phyloP scores from a whole-genome alignment of 805 yeast genomes.

The Metschnikowia koreensis region DNA sequence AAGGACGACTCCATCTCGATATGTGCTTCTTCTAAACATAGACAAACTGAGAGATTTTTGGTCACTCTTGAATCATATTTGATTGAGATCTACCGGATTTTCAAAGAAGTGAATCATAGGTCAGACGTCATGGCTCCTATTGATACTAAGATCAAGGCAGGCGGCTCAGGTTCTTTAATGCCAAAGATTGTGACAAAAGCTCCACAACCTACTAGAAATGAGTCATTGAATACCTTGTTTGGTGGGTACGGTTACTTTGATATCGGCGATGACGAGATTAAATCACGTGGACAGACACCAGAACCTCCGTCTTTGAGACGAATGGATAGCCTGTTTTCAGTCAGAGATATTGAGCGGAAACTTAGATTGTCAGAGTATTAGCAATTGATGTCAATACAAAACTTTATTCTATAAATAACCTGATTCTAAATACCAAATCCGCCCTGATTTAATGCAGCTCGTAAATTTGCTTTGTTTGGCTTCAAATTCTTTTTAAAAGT shows the following conservation, averaged over 20 bases:
- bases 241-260: conserved; percentile 65
- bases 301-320: conserved; percentile 48
- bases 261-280: conserved; percentile 50
- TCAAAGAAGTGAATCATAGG: conserved; percentile 23
- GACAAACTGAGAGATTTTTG: conserved; percentile 56
- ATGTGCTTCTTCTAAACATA: conserved; percentile 58
- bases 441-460: conserved; percentile 64
- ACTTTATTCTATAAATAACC: not conserved
- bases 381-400: not conserved
- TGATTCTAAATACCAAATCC: conserved; percentile 58
- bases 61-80: conserved; percentile 52
- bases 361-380: conserved; percentile 62
- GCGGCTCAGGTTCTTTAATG: not conserved
- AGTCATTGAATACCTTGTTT: conserved; percentile 33
- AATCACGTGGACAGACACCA: conserved; percentile 58
- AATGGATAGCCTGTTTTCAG: conserved; percentile 38
- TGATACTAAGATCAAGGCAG: conserved; percentile 24
- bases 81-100: conserved; percentile 41
- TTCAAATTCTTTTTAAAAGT: conserved; percentile 39
- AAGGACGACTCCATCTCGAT: conserved; percentile 51
- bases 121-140: conserved; percentile 23
- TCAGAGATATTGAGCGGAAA: conserved; percentile 63
- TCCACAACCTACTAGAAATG: conserved; percentile 11
- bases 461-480: conserved; percentile 53
- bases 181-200: conserved; percentile 9